These are phyloP conservation scores for Rossbeevera mucosa DNA, from an alignment of 768 basidiomycete genomes.

Conservation along the genomic window DNA sequence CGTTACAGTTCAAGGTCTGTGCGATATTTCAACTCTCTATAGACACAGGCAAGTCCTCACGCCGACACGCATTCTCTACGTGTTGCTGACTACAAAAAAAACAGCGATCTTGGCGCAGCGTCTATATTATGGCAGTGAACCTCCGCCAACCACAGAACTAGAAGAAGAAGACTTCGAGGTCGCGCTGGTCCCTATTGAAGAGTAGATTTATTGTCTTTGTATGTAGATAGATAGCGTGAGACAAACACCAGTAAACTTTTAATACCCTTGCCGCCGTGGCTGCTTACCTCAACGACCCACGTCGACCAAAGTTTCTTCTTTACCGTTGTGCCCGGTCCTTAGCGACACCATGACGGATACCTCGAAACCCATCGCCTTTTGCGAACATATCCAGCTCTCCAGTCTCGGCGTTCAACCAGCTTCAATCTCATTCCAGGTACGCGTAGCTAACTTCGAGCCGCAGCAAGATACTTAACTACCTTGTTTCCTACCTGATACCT, in stretches of 20 bases:
- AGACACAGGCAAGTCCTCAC: slow-evolving; percentile 56
- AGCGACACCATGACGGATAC: slow-evolving; percentile 28
- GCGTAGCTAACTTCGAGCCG: slow-evolving; percentile 33
- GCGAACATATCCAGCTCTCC: slow-evolving; percentile 90
- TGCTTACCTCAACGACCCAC: slow-evolving; percentile 24
- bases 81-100: slow-evolving; percentile 11
- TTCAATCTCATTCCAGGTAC: slow-evolving; percentile 94
- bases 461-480: slow-evolving; percentile 16
- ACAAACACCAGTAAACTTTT: slow-evolving; percentile 33
- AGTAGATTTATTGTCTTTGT: slow-evolving; percentile 28
- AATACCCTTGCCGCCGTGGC: slow-evolving; percentile 11
- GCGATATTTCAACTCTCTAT: slow-evolving; percentile 80
- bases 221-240: slow-evolving; percentile 15
- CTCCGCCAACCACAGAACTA: slow-evolving; percentile 48
- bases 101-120: slow-evolving; percentile 72
- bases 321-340: slow-evolving; percentile 12
- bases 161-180: slow-evolving; percentile 67
- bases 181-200: slow-evolving; percentile 62
- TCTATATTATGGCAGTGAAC: slow-evolving; percentile 64
- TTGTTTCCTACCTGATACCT: neutral
- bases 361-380: slow-evolving; percentile 79
- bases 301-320: slow-evolving; percentile 12
- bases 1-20: slow-evolving; percentile 79
- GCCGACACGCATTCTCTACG: slow-evolving; percentile 1
- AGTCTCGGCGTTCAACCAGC: slow-evolving; percentile 94